Evolutionary conservation across 2,329 filamentous ascomycete species (phyloP), one percentile per base, ranked within the genome.

Genomic region (Lizonia empirigonia): DNA sequence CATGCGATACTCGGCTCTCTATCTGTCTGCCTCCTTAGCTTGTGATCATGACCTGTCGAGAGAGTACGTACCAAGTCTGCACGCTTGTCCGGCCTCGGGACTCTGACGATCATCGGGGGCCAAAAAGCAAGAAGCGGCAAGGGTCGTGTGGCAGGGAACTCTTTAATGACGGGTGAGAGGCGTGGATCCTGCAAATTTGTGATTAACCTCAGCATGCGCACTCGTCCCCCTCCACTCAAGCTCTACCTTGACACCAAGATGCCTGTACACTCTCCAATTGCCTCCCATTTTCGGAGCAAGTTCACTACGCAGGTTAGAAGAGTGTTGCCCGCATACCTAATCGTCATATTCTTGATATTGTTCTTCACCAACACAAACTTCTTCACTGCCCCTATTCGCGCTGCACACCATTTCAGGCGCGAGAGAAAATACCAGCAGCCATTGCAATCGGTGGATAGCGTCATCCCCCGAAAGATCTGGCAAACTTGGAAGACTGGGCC

Each of bases 401-500:
- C 67, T 24, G 69, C 68, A 22, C 60, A 64, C 46, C 68, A 56
- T 37, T 70, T 71, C 50, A 69, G 67, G 37, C 61, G 69, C 23
- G 69, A 72, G 33, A 58, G 69, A 41, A 68, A 59, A 36, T 72
- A 73, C 32, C 70, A 73, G 29, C 57, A 70, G 35, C 67, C 67
- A 15, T 46, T 68, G 12, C 65, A 71, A 37, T 19, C 54, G 5
- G 44, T 63, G 22, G 58, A 53, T 34, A 54, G 56, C 51, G 42
- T 67, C 45, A 60, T 90, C 85, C 61, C 87, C 80, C 5, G 79
- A 47, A 90, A 90, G 72, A 87, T 90, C 59, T 90, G 87, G 87
- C 87, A 90, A 71, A 87, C 84, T 0, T 90, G 87, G 87, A 90
- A 89, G 69, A 81, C 86, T 22, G 81, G 86, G 55, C 84, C 87